Evolutionary conservation across 208 protist genomes (phyloP), one percentile per base, ranked within the genome.

Genomic region (Naegleria gruberi): DNA sequence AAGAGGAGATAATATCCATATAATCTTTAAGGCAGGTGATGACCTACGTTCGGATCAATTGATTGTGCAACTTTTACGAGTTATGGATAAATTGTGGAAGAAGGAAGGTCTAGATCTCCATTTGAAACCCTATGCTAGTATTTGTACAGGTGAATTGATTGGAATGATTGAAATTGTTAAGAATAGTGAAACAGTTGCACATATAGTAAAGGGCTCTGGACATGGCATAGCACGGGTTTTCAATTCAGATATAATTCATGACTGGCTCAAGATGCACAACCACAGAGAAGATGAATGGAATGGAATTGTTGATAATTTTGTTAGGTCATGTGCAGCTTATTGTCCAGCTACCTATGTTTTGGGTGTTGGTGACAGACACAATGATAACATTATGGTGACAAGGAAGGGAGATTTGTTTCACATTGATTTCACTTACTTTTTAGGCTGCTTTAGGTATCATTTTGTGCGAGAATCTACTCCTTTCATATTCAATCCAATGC

Each of bases 361-460:
- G 8, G 97, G 97, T 87, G 98, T 99, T 55, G 96, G 95, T 65
- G 97, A 98, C 89, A 93, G 96, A 40, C 97, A 98, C 90, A 43
- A 43, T 83, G 77, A 83, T 83, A 83, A 83, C 23, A 83, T 83
- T 26, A 83, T 96, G 94, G 90, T 96, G 30, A 89, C 92, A 30
- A 90, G 95, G 55, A 95, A 96, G 47, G 95, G 95, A 0, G 94
- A 93, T 6, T 91, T 97, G 23, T 97, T 98, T 90, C 96, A 98
- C 93, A 99, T 98, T 91, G 97, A 99, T 92, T 99, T 98, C 94
- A 97, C 97, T 44, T 97, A 98, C 91, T 98, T 99, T 91, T 91
- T 98, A 1, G 97, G 97, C 17, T 98, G 98, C 91, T 98, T 97
- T 92, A 98, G 99, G 51, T 65, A 23, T 65, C 23, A 26, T 65